Evolutionary conservation across 2,329 filamentous ascomycete genomes (phyloP).

Genomic region (Claviceps humidiphila): DNA sequence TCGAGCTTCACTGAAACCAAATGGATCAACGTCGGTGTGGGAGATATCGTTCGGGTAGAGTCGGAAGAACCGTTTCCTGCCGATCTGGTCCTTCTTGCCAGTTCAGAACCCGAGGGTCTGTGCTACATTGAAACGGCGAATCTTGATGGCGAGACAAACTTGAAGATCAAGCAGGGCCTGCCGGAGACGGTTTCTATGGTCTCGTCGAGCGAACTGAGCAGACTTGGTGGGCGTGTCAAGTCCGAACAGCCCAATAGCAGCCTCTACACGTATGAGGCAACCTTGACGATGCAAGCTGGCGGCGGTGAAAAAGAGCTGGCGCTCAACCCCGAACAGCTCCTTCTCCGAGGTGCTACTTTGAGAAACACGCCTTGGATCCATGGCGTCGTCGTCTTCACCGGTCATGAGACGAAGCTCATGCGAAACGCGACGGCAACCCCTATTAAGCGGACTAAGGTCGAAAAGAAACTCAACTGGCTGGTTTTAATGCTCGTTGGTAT

Average conservation of each 20-base stretch:
- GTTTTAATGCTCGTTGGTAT: constrained; percentile 83
- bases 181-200: constrained; percentile 85
- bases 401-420: constrained; percentile 98
- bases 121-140: constrained; percentile 99
- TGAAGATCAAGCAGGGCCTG: constrained; percentile 96
- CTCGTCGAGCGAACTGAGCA: constrained; percentile 71
- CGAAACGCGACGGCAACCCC: constrained; percentile 92
- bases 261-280: constrained; percentile 95
- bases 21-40: constrained; percentile 88
- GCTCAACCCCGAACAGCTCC: constrained; percentile 79
- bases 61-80: constrained; percentile 93
- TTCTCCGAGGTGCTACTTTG: constrained; percentile 84
- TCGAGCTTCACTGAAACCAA: constrained; percentile 74
- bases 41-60: constrained; percentile 84
- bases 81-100: constrained; percentile 81
- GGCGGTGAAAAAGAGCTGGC: constrained; percentile 88
- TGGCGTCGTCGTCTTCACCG: constrained; percentile 81
- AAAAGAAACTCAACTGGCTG: constrained; percentile 83
- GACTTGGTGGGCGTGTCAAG: constrained; percentile 72
- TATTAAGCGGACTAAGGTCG: constrained; percentile 94
- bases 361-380: constrained; percentile 97
- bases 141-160: constrained; percentile 90
- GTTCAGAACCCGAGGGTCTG: constrained; percentile 90
- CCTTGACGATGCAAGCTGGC: constrained; percentile 77
- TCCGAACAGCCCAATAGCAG: constrained; percentile 98